Conservation (phyloP, 306 rosid genomes). For the Notholithocarpus densiflorus region DNA sequence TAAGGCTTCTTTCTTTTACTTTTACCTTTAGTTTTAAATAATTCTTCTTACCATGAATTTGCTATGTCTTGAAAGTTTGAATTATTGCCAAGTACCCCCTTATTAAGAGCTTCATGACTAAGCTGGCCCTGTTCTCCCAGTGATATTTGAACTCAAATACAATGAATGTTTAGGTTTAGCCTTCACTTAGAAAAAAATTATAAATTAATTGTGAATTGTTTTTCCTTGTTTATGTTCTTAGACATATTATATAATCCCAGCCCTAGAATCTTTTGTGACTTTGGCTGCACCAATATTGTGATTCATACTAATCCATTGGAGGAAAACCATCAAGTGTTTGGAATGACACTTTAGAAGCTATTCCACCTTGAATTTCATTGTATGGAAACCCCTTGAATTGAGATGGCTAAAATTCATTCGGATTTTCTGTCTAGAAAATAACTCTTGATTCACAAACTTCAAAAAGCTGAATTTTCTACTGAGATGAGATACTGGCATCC, state of each 20-base stretch:
- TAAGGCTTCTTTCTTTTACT: conserved; percentile 3
- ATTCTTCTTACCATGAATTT: background rate
- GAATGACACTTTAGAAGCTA: background rate
- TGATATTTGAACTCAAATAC: background rate
- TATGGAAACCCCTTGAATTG: too few relatives aligned
- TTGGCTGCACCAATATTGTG: background rate
- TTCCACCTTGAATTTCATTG: background rate
- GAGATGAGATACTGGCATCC: too few relatives aligned
- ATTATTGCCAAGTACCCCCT: background rate
- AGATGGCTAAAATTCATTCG: too few relatives aligned
- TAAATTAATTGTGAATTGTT: background rate
- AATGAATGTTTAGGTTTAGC: background rate
- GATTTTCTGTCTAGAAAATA: too few relatives aligned
- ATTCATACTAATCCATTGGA: background rate
- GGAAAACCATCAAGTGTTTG: background rate
- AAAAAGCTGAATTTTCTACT: too few relatives aligned
- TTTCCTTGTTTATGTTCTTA: background rate
- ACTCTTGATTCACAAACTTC: too few relatives aligned
- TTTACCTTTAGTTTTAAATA: background rate
- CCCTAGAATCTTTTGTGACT: background rate
- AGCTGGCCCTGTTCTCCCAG: background rate
- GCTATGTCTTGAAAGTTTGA: background rate
- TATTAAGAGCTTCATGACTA: background rate
- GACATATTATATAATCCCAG: background rate
- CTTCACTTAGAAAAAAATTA: background rate